Evolutionary conservation across 495 filamentous ascomycete species (phyloP), one percentile per base, ranked within the genome.

Genomic region (Aspergillus saccharolyticus): DNA sequence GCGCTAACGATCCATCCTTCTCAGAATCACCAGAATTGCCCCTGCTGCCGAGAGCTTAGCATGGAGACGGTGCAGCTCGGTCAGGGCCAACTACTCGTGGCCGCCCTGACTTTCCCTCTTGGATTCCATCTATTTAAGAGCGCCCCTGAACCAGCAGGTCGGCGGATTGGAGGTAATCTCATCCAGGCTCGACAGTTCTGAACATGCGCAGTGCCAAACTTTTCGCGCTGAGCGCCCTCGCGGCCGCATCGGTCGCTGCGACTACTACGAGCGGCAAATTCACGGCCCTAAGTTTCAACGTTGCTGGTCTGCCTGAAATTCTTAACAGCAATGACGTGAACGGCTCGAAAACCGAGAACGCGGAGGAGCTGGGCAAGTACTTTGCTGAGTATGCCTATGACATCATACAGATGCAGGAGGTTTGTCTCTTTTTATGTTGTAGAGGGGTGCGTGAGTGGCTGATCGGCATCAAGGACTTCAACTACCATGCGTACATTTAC

Each of bases 341-440:
- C 1, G 82, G 82, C 51, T 73, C 81, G 63, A 85, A 85, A 62
- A 59, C 65, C 0, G 75, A 71, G 19, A 84, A 80, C 60, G 71
- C 78, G 17, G 70, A 65, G 18, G 59, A 62, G 45, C 80, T 81
- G 42, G 83, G 79, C 6, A 64, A 66, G 51, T 72, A 74, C 53
- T 81, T 84, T 47, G 60, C 74, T 5, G 46, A 77, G 59, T 80
- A 78, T 57, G 74, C 68, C 53, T 83, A 80, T 69, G 80, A 82
- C 58, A 66, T 86, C 30, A 80, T 86, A 65, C 75, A 87, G 58
- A 70, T 83, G 49, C 83, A 88, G 63, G 83, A 88, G 74, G 79
- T 51, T 46, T 57, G 17, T 57, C 2, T 54, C 53, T 20, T 21
- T 8, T 25, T 8, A 28, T 28, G 3, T 5, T 33, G 12, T n/a